Conservation (phyloP, 345 rosid species). For the Leavenworthia alabamica region DNA sequence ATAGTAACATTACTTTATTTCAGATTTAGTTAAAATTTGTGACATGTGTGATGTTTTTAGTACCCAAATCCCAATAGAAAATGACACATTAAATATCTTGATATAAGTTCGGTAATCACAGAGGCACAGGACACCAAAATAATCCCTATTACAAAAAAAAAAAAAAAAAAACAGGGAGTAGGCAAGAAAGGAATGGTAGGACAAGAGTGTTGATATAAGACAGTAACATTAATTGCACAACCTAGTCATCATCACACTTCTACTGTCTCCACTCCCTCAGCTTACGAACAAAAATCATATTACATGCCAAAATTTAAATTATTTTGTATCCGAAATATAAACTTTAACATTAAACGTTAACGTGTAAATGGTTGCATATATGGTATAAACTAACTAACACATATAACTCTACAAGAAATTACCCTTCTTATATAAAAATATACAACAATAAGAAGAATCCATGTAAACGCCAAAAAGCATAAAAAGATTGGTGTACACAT, state of each 20-base stretch:
- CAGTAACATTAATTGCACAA: conserved; percentile 23
- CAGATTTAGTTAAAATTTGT: neutral
- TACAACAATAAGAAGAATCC: neutral
- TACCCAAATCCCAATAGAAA: neutral
- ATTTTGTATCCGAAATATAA: neutral
- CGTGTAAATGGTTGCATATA: neutral
- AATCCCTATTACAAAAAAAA: neutral
- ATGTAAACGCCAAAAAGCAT: conserved; percentile 17
- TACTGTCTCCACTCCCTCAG: conserved; percentile 17
- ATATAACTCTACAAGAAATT: neutral
- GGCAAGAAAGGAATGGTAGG: conserved; percentile 25
- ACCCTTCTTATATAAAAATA: neutral
- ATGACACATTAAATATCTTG: neutral
- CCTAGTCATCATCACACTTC: conserved; percentile 24
- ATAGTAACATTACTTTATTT: too few species aligned
- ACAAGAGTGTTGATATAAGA: conserved; percentile 27
- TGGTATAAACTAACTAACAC: neutral
- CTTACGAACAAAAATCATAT: conserved; percentile 13
- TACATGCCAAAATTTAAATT: neutral
- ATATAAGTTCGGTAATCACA: neutral
- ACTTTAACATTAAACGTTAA: neutral
- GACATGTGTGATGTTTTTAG: neutral
- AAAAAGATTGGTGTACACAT: neutral
- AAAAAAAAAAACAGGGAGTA: conserved; percentile 14
- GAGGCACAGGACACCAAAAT: neutral